phyloP scores from a whole-genome alignment of 768 basidiomycete species.

The Royoungia palumana region DNA sequence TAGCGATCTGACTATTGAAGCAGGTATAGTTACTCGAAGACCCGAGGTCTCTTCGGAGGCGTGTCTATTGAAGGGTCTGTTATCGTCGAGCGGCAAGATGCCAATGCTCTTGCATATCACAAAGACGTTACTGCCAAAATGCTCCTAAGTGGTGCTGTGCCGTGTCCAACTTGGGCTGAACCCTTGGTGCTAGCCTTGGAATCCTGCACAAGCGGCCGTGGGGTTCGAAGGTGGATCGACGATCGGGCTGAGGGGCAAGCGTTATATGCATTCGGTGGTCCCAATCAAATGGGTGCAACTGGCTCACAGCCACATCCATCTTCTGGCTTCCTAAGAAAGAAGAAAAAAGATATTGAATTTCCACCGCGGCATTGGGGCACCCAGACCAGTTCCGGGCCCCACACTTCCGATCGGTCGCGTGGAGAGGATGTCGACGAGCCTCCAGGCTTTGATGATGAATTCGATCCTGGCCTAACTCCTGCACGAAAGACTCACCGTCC shows the following conservation, averaged over 20 bases:
- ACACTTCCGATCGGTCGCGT: constrained; percentile 39
- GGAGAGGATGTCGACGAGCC: constrained; percentile 33
- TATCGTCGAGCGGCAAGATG: constrained; percentile 92
- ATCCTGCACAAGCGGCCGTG: constrained; percentile 66
- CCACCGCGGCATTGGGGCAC: constrained; percentile 66
- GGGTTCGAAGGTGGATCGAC: constrained; percentile 62
- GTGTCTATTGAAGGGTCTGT: constrained; percentile 86
- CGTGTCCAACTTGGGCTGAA: constrained; percentile 77
- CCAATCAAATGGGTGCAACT: constrained; percentile 5
- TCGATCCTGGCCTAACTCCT: constrained; percentile 43
- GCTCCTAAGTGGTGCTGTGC: constrained; percentile 74
- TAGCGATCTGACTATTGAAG: not conserved
- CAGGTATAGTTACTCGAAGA: constrained; percentile 91
- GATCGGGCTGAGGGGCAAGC: constrained; percentile 41
- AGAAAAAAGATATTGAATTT: constrained; percentile 44
- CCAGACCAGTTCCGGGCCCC: constrained; percentile 48
- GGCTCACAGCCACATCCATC: constrained; percentile 38
- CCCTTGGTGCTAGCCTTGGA: constrained; percentile 72
- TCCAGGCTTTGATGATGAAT: constrained; percentile 40
- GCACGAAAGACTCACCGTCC: constrained; percentile 27
- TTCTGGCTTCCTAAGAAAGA: constrained; percentile 34
- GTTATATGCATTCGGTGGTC: constrained; percentile 53
- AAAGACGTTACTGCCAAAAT: constrained; percentile 71
- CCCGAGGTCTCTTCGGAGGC: constrained; percentile 91
- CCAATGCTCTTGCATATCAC: constrained; percentile 78